phyloP scores from a whole-genome alignment of 2,329 filamentous ascomycete genomes.

The Arthroderma sp. region DNA sequence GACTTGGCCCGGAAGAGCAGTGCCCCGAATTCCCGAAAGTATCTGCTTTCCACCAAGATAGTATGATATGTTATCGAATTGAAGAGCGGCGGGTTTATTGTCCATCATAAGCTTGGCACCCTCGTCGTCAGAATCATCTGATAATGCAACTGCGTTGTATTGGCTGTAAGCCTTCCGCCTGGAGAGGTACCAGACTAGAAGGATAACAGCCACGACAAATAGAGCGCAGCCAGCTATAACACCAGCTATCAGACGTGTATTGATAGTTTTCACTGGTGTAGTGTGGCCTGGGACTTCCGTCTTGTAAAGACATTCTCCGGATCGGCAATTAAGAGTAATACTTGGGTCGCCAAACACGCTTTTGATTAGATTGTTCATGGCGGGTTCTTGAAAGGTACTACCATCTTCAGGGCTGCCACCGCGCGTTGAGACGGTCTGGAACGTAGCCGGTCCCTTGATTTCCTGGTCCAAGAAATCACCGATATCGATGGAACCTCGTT shows the following conservation, averaged over 20 bases:
- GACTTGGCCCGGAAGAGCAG: conserved; percentile 87
- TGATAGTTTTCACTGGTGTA: conserved; percentile 82
- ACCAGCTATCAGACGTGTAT: conserved; percentile 87
- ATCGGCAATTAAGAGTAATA: conserved; percentile 67
- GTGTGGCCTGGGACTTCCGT: conserved; percentile 88
- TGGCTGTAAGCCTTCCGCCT: conserved; percentile 50
- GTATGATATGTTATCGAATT: conserved; percentile 82
- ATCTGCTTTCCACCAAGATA: conserved; percentile 79
- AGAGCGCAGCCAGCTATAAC: conserved; percentile 78
- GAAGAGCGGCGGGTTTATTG: conserved; percentile 78
- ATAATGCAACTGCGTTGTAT: conserved; percentile 60
- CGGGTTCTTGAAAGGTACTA: conserved; percentile 79
- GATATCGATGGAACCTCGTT: conserved; percentile 81
- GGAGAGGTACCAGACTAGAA: conserved; percentile 77
- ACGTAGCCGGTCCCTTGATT: conserved; percentile 79
- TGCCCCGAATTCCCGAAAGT: conserved; percentile 63
- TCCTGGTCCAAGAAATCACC: conserved; percentile 70
- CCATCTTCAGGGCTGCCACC: conserved; percentile 49
- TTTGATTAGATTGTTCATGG: conserved; percentile 82
- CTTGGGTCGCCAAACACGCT: conserved; percentile 82
- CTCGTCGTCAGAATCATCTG: conserved; percentile 81
- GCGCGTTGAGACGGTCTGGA: conserved; percentile 51
- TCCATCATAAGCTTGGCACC: conserved; percentile 74
- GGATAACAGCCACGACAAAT: conserved; percentile 75
- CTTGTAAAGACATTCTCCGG: conserved; percentile 85